Percentiles rank a stretch among this genome's conserved stretches.
These are phyloP conservation scores for bread wheat (Triticum aestivum) DNA, from an alignment of 176 grass and related monocot species.

Conservation along the genomic window IWGSC_CS_RefSeq_v2.1 NC_057801.1:80890360-80890859, in stretches of 20 bases:
- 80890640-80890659: background rate
- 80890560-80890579: conserved; percentile 82
- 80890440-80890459: conserved; percentile 88
- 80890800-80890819: conserved; percentile 49
- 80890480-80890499: conserved; percentile 63
- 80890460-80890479: conserved; percentile 57
- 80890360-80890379: conserved; percentile 55
- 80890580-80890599: conserved; percentile 33
- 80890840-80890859: conserved; percentile 81
- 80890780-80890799: conserved; percentile 65
- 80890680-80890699: conserved; percentile 37
- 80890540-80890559: conserved; percentile 91
- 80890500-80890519: conserved; percentile 68
- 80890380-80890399: conserved; percentile 70
- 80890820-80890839: conserved; percentile 57
- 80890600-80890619: conserved; percentile 15
- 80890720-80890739: conserved; percentile 41
- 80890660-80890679: background rate
- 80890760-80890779: conserved; percentile 81
- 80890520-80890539: conserved; percentile 77
- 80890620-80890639: conserved; percentile 11
- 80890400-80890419: conserved; percentile 85
- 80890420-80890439: conserved; percentile 95
- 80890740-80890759: conserved; percentile 93
- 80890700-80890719: conserved; percentile 60